phyloP scores from a whole-genome alignment of 2,329 filamentous ascomycete genomes.

The Clonostachys rosea region DNA sequence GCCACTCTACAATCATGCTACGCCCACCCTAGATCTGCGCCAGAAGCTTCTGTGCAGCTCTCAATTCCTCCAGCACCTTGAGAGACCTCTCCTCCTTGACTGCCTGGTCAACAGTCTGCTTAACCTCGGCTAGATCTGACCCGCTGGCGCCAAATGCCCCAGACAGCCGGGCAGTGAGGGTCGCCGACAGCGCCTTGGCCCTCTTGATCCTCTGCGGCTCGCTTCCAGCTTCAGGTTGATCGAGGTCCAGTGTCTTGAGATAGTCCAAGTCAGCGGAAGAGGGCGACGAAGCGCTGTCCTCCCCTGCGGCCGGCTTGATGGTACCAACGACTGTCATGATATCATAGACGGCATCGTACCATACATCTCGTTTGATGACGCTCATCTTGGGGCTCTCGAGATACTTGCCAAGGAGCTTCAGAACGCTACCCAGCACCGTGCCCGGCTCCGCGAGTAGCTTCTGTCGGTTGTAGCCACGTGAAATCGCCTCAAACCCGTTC shows the following conservation, averaged over 20 bases:
- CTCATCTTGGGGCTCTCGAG: slow-evolving; percentile 30
- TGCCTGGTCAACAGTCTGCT: slow-evolving; percentile 23
- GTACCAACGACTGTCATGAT: slow-evolving; percentile 24
- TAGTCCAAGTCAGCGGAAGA: slow-evolving; percentile 21
- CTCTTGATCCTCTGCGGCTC: slow-evolving; percentile 46
- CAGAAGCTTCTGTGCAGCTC: slow-evolving; percentile 4
- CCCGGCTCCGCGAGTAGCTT: slow-evolving; percentile 28
- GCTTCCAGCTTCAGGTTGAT: slow-evolving; percentile 38
- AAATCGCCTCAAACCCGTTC: slow-evolving; percentile 45
- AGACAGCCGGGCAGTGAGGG: slow-evolving; percentile 32
- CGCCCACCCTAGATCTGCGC: too few species aligned
- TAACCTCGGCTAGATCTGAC: slow-evolving; percentile 19
- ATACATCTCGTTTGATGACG: slow-evolving; percentile 40
- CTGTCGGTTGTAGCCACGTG: slow-evolving; percentile 41
- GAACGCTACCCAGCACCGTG: slow-evolving; percentile 30
- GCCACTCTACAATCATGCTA: too few species aligned
- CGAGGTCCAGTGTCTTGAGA: slow-evolving; percentile 40
- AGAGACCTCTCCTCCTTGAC: slow-evolving; percentile 33
- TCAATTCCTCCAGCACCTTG: slow-evolving; percentile 39
- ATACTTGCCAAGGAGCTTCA: slow-evolving; percentile 32
- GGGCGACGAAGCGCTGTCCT: slow-evolving; percentile 15
- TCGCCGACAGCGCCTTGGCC: slow-evolving; percentile 36
- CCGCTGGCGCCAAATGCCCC: slow-evolving; percentile 32
- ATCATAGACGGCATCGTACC: slow-evolving; percentile 45
- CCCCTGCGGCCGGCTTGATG: too few species aligned